A percentile compares a stretch with the other conserved stretches of the same genome.
Conservation (phyloP, 1,284 basidiomycete genomes). For the Apiotrichum gamsii region DNA sequence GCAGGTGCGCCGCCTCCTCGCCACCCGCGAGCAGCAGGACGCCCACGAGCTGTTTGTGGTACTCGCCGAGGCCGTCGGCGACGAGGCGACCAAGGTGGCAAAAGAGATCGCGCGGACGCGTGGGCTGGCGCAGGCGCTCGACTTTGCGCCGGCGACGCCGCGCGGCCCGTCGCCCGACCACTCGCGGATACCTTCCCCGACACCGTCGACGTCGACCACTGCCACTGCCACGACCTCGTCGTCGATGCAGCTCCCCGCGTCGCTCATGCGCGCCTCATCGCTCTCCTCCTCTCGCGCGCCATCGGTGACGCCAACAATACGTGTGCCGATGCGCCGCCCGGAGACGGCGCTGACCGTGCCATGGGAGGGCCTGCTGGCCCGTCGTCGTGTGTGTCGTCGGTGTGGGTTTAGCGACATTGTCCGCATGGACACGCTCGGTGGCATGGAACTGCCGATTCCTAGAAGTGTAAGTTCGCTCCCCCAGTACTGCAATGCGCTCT, state of each 20-base stretch:
- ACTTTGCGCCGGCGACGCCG: background rate
- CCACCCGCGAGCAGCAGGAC: conserved; percentile 85
- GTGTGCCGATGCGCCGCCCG: conserved; percentile 2
- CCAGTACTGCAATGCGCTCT: too few relatives aligned
- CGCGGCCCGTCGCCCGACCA: background rate
- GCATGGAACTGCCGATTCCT: conserved; percentile 44
- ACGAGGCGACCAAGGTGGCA: conserved; percentile 56
- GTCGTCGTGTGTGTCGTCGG: conserved; percentile 37
- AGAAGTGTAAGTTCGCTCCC: conserved; percentile 30
- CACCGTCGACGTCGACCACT: background rate
- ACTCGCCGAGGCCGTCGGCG: conserved; percentile 76
- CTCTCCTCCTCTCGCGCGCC: background rate
- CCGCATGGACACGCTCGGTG: conserved; percentile 42
- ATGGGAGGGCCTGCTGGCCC: conserved; percentile 46
- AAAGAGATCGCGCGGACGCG: conserved; percentile 27
- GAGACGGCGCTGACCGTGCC: conserved; percentile 28
- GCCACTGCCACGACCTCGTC: too few relatives aligned
- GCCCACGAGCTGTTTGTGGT: conserved; percentile 93
- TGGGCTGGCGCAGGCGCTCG: conserved; percentile 17
- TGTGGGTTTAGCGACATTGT: conserved; percentile 43
- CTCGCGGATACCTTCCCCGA: background rate
- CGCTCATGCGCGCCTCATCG: background rate
- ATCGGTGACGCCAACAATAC: background rate
- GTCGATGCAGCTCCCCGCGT: background rate
- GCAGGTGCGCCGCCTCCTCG: conserved; percentile 61